Base-by-base conservation (phyloP, 1,139 yeast species). In the Meyerozyma guilliermondii region DNA sequence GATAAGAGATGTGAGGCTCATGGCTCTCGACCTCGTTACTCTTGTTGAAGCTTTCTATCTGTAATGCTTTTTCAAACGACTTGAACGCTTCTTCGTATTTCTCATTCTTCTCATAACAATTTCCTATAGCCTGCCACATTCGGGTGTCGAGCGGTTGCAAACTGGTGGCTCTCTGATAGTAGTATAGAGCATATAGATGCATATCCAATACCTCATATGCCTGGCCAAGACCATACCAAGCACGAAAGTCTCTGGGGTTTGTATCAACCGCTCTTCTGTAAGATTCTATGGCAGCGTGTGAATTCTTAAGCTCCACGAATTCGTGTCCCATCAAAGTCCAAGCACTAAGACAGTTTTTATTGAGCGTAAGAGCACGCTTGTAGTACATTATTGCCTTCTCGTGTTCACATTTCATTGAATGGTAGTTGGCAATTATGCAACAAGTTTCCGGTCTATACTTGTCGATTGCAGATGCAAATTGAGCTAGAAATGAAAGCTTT, bases 311-410 rank as follows among this genome's bases (percentile, higher is more conserved):
- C 60, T 94, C 98, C 10, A 94, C 95, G 67, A 88, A 94, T 63
- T 94, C 99, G 63, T 94, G 99, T 10, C 99, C 98, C 97, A 94
- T 91, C 46, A 94, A 71, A 0, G 98, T 92, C 98, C 98, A 94
- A 0, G 98, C 98, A 52, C 91, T 81, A 16, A 91, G 69, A 53
- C 95, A 88, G 51, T 81, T 80, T 46, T 87, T 80, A 59, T 89
- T 86, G 44, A 92, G 69, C 0, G 88, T 80, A 35, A 94, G 67
- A 0, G 98, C 98, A 43, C 98, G 73, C 55, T 89, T 85, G 57
- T 91, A 94, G 63, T 89, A 89, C 80, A 85, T 81, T 46, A 94
- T 88, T 0, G 98, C 95, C 62, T 87, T 87, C 59, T 91, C 97
- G 60, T 92, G 98, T 55, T 92, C 96, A 44, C 91, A 87, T 52